Percentiles rank a stretch among this genome's conserved stretches.
phyloP scores from a whole-genome alignment of 192 early-diverging fungal genomes.

The Entomortierella lignicola region DNA sequence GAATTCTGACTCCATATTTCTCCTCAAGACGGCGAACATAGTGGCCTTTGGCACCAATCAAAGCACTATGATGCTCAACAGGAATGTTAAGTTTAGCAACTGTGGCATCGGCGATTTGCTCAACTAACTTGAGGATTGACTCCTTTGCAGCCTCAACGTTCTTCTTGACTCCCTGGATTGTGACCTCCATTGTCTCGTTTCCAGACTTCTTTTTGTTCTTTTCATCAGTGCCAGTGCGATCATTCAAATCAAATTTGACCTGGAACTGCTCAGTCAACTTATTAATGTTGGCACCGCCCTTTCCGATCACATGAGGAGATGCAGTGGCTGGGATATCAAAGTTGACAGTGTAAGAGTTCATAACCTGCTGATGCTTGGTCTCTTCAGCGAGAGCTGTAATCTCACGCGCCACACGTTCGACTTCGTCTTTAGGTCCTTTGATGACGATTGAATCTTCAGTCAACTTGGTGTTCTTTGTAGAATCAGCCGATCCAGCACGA shows the following conservation, averaged over 20 bases:
- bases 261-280: conserved; percentile 80
- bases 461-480: conserved; percentile 60
- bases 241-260: conserved; percentile 77
- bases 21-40: conserved; percentile 82
- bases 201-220: conserved; percentile 56
- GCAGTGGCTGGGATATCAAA: conserved; percentile 77
- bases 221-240: conserved; percentile 50
- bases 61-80: conserved; percentile 72
- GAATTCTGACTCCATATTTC: conserved; percentile 77
- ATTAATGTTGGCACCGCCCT: conserved; percentile 85
- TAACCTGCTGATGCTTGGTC: conserved; percentile 70
- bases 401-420: conserved; percentile 75
- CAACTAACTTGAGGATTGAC: conserved; percentile 73
- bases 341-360: conserved; percentile 77
- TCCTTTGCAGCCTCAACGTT: conserved; percentile 80
- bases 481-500: conserved; percentile 54
- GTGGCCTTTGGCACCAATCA: conserved; percentile 77
- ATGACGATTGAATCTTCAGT: conserved; percentile 79
- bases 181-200: conserved; percentile 67
- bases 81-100: conserved; percentile 65
- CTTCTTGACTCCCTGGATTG: conserved; percentile 80
- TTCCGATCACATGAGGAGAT: conserved; percentile 88
- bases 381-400: conserved; percentile 75
- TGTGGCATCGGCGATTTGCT: conserved; percentile 76
- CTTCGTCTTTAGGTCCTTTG: conserved; percentile 83